Percentiles rank a stretch among this genome's conserved stretches.
Evolutionary conservation across 2,329 filamentous ascomycete species (phyloP).

Genomic region (Aspergillus brasiliensis): DNA sequence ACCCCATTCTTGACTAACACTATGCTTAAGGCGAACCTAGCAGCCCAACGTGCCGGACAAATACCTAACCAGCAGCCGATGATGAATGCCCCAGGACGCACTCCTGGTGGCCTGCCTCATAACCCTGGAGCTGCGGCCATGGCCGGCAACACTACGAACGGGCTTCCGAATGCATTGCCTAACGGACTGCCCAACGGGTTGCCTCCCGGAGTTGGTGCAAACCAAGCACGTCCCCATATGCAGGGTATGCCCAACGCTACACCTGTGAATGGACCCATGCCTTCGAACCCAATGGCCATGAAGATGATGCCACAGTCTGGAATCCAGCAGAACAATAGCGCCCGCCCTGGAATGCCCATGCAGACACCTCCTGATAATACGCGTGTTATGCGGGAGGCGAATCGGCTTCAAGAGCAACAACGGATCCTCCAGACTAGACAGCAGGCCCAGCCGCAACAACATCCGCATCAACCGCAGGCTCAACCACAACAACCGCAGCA

Average conservation of each 20-base stretch:
- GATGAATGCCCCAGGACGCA: conserved; percentile 40
- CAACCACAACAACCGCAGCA: conserved; percentile 33
- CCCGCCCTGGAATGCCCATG: conserved; percentile 47
- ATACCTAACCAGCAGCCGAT: conserved; percentile 44
- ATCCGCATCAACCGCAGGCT: conserved; percentile 26
- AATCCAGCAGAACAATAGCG: conserved; percentile 53
- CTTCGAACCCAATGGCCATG: conserved; percentile 62
- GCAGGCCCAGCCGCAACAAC: conserved; percentile 38
- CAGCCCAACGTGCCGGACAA: conserved; percentile 47
- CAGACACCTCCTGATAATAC: conserved; percentile 58
- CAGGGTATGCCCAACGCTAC: conserved; percentile 44
- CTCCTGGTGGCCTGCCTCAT: conserved; percentile 44
- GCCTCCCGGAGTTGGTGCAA: conserved; percentile 36
- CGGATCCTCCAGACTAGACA: conserved; percentile 62
- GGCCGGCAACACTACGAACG: conserved; percentile 42
- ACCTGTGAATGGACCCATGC: conserved; percentile 52
- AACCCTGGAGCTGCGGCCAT: conserved; percentile 37
- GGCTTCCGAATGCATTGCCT: conserved; percentile 53
- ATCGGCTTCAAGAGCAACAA: conserved; percentile 54
- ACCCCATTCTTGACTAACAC: conserved; percentile 16
- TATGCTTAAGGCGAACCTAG: conserved; percentile 40
- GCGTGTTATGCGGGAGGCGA: conserved; percentile 51
- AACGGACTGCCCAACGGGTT: conserved; percentile 51
- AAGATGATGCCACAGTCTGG: conserved; percentile 58
- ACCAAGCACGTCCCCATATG: conserved; percentile 44